These are phyloP conservation scores for Pelargonium citronellum DNA, from an alignment of 441 rosid species.

Conservation along the genomic window DNA sequence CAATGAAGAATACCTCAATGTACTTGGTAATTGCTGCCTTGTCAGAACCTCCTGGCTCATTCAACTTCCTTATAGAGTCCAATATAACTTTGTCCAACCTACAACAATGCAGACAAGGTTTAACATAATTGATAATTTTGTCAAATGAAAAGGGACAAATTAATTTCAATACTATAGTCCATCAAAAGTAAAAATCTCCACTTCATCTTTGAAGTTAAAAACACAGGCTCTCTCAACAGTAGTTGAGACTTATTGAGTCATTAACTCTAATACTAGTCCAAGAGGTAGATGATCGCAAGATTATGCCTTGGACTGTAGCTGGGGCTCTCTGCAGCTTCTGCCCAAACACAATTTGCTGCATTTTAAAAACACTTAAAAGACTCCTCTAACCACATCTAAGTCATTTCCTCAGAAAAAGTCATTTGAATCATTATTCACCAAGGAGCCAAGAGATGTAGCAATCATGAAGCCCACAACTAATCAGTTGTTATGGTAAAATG, in stretches of 20 bases:
- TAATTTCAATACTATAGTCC: constrained; percentile 10
- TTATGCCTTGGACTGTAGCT: no score
- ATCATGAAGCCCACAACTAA: not conserved
- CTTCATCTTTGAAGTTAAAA: constrained; percentile 10
- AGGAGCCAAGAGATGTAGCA: not conserved
- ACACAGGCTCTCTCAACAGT: not conserved
- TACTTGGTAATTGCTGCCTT: constrained; percentile 51
- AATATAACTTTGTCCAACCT: constrained; percentile 72
- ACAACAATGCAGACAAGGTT: constrained; percentile 19
- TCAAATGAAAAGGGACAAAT: constrained; percentile 11
- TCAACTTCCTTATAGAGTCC: constrained; percentile 63
- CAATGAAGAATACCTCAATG: constrained; percentile 52
- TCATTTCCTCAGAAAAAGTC: not conserved
- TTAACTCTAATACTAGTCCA: not conserved
- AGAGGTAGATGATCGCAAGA: not conserved
- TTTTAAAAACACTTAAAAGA: not conserved
- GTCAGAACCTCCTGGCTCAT: constrained; percentile 69
- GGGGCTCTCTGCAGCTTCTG: no score
- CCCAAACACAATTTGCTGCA: not conserved
- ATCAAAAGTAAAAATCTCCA: constrained; percentile 11
- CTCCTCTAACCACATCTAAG: not conserved
- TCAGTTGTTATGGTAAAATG: not conserved
- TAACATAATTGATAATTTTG: not conserved
- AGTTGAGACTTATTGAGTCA: not conserved
- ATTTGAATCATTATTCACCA: constrained; percentile 1